Evolutionary conservation across 2,329 filamentous ascomycete genomes (phyloP).

Genomic region (Orbilia blumenaviensis): DNA sequence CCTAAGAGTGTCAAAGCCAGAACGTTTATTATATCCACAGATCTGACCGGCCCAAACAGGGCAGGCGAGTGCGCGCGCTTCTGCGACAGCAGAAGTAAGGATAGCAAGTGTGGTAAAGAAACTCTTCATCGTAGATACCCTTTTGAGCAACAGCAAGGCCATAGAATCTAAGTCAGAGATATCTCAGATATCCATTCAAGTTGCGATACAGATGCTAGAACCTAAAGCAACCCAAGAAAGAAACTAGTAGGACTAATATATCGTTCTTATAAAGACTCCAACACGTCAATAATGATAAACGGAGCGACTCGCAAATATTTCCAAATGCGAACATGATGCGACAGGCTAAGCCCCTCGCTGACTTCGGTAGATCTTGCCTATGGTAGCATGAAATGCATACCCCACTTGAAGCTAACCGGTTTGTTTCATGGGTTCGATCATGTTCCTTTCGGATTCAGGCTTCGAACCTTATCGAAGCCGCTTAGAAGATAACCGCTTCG

Average conservation of each 20-base stretch:
- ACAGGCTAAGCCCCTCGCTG: not conserved
- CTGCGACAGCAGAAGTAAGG: not conserved
- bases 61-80: conserved; percentile 13
- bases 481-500: not conserved
- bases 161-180: not conserved
- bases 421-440: too few species aligned
- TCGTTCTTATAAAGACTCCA: conserved; percentile 12
- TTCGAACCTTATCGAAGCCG: not conserved
- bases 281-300: not conserved
- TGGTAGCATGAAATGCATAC: not conserved
- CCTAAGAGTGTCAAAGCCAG: conserved; percentile 19
- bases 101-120: not conserved
- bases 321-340: conserved; percentile 11
- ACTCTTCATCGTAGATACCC: not conserved
- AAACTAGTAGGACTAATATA: not conserved
- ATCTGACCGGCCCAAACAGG: conserved; percentile 33
- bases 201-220: not conserved
- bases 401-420: not conserved
- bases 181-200: conserved; percentile 30
- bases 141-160: not conserved
- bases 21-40: conserved; percentile 30
- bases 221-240: not conserved
- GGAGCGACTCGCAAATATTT: not conserved
- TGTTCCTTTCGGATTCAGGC: not conserved
- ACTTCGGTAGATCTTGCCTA: not conserved